Evolutionary conservation across 345 rosid genomes (phyloP).

Genomic region (Rhizophora mangle): DNA sequence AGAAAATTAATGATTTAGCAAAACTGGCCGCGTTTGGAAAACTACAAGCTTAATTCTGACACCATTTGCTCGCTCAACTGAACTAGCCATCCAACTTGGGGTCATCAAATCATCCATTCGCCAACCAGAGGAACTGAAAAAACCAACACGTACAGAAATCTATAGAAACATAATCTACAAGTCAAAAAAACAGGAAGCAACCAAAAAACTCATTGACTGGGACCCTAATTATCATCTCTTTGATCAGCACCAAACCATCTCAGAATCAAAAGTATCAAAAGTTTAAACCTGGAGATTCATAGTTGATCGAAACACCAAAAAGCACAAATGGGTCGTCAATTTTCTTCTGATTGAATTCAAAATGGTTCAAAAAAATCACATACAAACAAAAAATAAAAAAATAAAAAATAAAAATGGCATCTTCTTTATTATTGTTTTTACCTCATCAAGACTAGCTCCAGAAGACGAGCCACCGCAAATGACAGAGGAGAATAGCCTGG

Average conservation of each 20-base stretch:
- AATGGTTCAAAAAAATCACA: neutral
- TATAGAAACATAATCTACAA: neutral
- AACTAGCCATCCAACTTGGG: no score
- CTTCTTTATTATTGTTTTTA: conserved; percentile 10
- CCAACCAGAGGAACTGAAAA: neutral
- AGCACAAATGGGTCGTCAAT: neutral
- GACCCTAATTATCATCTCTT: neutral
- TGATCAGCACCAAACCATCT: conserved; percentile 4
- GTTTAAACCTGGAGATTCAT: neutral
- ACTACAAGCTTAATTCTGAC: no score
- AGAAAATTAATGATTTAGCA: no score
- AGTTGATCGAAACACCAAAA: conserved; percentile 4
- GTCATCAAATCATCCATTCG: no score
- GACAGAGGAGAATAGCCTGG: conserved; percentile 36
- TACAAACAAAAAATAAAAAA: neutral
- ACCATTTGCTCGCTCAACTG: no score
- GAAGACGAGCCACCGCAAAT: conserved; percentile 52
- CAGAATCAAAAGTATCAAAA: neutral
- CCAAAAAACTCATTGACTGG: neutral
- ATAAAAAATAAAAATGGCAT: neutral
- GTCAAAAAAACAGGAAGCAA: neutral
- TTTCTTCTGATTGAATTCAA: neutral
- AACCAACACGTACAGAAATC: no score
- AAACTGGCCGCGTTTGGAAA: no score
- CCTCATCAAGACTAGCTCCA: conserved; percentile 41